Evolutionary conservation across 345 rosid species (phyloP).

Genomic region (Diplotaxis tenuifolia): DNA sequence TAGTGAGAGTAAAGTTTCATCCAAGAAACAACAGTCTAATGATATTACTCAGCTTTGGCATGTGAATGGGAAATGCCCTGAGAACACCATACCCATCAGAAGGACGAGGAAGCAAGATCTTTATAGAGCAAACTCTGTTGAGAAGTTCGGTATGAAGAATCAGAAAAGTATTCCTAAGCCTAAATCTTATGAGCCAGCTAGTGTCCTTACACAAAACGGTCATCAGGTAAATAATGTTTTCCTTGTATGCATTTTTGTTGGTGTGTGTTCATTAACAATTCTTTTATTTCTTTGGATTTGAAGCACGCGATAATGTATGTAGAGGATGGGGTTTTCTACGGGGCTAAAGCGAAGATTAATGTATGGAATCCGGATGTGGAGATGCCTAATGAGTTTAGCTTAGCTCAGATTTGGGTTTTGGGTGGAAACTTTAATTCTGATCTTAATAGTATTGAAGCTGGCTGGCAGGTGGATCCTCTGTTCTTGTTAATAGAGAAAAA

Average conservation of each 20-base stretch:
- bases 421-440: constrained; percentile 71
- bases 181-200: constrained; percentile 60
- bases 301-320: constrained; percentile 72
- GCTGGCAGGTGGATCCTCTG: constrained; percentile 56
- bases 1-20: constrained; percentile 53
- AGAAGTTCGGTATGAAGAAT: constrained; percentile 59
- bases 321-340: constrained; percentile 60
- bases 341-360: constrained; percentile 70
- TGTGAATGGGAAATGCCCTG: constrained; percentile 51
- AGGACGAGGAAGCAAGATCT: constrained; percentile 54
- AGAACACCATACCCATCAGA: constrained; percentile 57
- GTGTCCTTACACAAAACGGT: constrained; percentile 51
- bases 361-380: constrained; percentile 72
- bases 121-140: constrained; percentile 48
- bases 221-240: constrained; percentile 40
- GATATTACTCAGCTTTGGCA: constrained; percentile 54
- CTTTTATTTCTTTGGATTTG: not conserved
- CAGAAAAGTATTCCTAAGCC: constrained; percentile 48
- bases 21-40: constrained; percentile 33
- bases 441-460: constrained; percentile 80
- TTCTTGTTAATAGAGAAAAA: constrained; percentile 3
- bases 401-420: constrained; percentile 70
- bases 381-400: constrained; percentile 66
- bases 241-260: not conserved
- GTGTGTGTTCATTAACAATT: not conserved